phyloP scores from a whole-genome alignment of 257 asterid species.

The Henckelia pumila region DNA sequence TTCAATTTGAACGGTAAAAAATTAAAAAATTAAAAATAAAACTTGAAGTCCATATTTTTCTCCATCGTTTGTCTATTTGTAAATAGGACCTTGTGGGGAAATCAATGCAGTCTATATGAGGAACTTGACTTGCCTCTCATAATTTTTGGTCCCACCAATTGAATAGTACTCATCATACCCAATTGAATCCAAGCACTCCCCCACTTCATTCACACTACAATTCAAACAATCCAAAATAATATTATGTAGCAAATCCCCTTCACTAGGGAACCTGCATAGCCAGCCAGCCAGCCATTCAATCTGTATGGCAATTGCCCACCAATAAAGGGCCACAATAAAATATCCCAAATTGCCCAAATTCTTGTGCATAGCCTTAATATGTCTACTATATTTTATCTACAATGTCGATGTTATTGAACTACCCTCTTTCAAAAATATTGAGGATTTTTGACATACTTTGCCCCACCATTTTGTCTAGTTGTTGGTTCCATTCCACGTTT shows the following conservation, averaged over 20 bases:
- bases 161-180: conserved; percentile 32
- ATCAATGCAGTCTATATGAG: not conserved
- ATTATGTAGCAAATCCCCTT: conserved; percentile 60
- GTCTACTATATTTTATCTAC: conserved; percentile 45
- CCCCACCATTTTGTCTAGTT: conserved; percentile 34
- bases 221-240: conserved; percentile 33
- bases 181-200: conserved; percentile 49
- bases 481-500: not conserved
- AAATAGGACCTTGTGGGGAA: no score
- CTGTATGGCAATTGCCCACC: conserved; percentile 41
- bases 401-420: conserved; percentile 45
- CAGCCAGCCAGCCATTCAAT: conserved; percentile 31
- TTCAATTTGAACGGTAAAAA: no score
- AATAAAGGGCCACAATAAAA: conserved; percentile 30
- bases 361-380: conserved; percentile 31
- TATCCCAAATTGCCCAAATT: conserved; percentile 34
- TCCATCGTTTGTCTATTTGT: not conserved
- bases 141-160: conserved; percentile 44
- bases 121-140: conserved; percentile 33
- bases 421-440: conserved; percentile 49
- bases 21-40: no score
- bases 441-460: conserved; percentile 54
- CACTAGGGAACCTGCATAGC: conserved; percentile 86
- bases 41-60: conserved; percentile 10
- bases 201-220: conserved; percentile 27